A percentile compares a stretch with the other conserved stretches of the same genome.
Evolutionary conservation across 1,284 basidiomycete species (phyloP).

Genomic region (Tranzscheliella williamsii): DNA sequence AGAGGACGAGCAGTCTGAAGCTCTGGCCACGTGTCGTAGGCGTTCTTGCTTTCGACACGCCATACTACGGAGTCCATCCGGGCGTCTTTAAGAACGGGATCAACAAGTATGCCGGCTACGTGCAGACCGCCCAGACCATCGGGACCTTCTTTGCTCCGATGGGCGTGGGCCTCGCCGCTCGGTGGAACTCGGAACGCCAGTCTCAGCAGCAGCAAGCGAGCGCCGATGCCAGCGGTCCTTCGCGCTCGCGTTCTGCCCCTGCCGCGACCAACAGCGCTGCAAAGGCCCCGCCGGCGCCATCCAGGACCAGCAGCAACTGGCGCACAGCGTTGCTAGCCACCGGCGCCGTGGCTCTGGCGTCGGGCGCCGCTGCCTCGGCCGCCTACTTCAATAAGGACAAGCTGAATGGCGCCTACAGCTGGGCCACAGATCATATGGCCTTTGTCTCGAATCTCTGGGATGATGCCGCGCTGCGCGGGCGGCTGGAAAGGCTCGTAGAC

Average conservation of each 20-base stretch:
- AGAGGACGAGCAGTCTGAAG: constrained; percentile 63
- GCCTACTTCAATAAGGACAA: constrained; percentile 72
- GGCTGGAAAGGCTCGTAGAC: constrained; percentile 60
- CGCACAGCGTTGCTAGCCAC: constrained; percentile 63
- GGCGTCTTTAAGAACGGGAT: constrained; percentile 81
- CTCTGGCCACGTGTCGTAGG: constrained; percentile 82
- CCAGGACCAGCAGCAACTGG: constrained; percentile 15
- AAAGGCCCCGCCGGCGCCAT: neutral
- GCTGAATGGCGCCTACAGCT: constrained; percentile 61
- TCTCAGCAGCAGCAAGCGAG: constrained; percentile 2
- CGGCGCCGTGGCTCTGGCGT: constrained; percentile 67
- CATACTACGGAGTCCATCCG: constrained; percentile 69
- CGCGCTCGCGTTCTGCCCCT: constrained; percentile 2
- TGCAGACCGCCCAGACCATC: constrained; percentile 68
- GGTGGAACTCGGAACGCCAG: constrained; percentile 51
- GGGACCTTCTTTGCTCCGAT: constrained; percentile 63
- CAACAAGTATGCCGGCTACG: constrained; percentile 75
- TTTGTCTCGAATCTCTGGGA: constrained; percentile 90
- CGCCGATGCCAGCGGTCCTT: neutral
- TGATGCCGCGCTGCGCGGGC: constrained; percentile 68
- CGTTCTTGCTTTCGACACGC: constrained; percentile 86
- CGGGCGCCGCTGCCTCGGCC: constrained; percentile 74
- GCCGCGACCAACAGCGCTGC: neutral
- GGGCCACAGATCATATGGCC: constrained; percentile 84
- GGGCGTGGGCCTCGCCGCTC: constrained; percentile 66